Conservation (phyloP, 2,329 filamentous ascomycete species). For the Colletotrichum sp. region DNA sequence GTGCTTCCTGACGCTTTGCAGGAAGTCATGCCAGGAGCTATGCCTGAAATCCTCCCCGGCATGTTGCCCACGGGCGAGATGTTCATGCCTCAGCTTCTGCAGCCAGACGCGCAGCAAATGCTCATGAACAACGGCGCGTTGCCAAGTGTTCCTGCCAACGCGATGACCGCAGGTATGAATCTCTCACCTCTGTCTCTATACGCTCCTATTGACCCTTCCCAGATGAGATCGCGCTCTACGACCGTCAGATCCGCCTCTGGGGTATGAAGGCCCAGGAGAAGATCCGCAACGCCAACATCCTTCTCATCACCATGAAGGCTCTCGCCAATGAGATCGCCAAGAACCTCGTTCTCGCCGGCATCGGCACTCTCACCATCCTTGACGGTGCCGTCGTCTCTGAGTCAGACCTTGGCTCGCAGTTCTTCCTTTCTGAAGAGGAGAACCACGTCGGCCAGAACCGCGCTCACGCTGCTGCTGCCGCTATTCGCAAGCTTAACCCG, state of each 20-base stretch:
- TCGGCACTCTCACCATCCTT: slow-evolving; percentile 87
- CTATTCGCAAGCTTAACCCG: slow-evolving; percentile 86
- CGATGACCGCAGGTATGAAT: slow-evolving; percentile 33
- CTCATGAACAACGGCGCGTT: slow-evolving; percentile 18
- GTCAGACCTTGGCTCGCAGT: slow-evolving; percentile 80
- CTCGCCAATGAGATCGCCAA: slow-evolving; percentile 96
- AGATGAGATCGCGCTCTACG: slow-evolving; percentile 98
- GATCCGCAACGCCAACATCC: slow-evolving; percentile 86
- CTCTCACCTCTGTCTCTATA: neutral
- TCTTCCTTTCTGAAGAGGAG: slow-evolving; percentile 75
- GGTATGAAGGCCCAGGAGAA: slow-evolving; percentile 93
- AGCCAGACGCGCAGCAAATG: slow-evolving; percentile 4
- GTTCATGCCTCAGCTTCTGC: slow-evolving; percentile 20
- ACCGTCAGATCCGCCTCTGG: slow-evolving; percentile 97
- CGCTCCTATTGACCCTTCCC: slow-evolving; percentile 2
- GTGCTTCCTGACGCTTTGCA: slow-evolving; percentile 21
- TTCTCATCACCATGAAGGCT: slow-evolving; percentile 86
- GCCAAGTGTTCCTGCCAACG: slow-evolving; percentile 19
- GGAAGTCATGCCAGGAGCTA: slow-evolving; percentile 20
- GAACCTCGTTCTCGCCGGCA: slow-evolving; percentile 88
- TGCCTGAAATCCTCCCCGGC: slow-evolving; percentile 20
- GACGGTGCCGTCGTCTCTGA: slow-evolving; percentile 79
- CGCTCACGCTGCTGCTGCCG: slow-evolving; percentile 78
- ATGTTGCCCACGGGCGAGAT: slow-evolving; percentile 20
- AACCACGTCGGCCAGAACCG: slow-evolving; percentile 80